These are phyloP conservation scores for Fusarium abutilonis DNA, from an alignment of 2,329 filamentous ascomycete genomes.

Conservation along the genomic window DNA sequence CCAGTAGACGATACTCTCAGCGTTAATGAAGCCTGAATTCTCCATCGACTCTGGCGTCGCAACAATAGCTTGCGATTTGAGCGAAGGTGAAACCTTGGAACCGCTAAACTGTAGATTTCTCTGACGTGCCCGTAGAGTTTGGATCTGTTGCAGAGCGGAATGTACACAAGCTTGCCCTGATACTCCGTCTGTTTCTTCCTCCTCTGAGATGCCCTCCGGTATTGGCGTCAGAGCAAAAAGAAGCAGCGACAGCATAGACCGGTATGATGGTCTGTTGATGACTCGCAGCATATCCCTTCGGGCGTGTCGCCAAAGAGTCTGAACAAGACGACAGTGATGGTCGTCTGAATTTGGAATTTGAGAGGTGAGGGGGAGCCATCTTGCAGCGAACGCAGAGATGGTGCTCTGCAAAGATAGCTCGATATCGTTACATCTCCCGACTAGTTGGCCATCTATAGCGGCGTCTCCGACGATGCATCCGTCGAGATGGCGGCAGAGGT, in stretches of 20 bases:
- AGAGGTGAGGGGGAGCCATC: slow-evolving; percentile 46
- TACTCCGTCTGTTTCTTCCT: slow-evolving; percentile 54
- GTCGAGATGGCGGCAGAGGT: slow-evolving; percentile 48
- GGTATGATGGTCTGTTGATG: slow-evolving; percentile 55
- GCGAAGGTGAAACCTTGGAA: slow-evolving; percentile 50
- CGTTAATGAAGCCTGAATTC: slow-evolving; percentile 49
- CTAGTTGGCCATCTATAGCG: slow-evolving; percentile 1
- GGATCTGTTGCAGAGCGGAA: slow-evolving; percentile 54
- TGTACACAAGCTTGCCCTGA: slow-evolving; percentile 54
- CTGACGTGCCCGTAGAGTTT: slow-evolving; percentile 52
- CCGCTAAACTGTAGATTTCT: slow-evolving; percentile 54
- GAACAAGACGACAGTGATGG: slow-evolving; percentile 32
- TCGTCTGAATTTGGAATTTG: neutral
- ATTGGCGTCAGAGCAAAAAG: slow-evolving; percentile 55
- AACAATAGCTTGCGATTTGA: slow-evolving; percentile 32
- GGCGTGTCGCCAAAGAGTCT: slow-evolving; percentile 49
- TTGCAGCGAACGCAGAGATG: slow-evolving; percentile 44
- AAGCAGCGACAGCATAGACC: slow-evolving; percentile 53
- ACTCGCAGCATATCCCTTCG: slow-evolving; percentile 53
- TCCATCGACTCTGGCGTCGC: slow-evolving; percentile 44
- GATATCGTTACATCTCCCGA: slow-evolving; percentile 32
- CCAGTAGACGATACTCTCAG: slow-evolving; percentile 55
- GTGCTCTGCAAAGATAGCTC: slow-evolving; percentile 44
- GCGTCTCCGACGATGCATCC: slow-evolving; percentile 49
- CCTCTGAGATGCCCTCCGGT: slow-evolving; percentile 52